phyloP scores from a whole-genome alignment of 2,329 filamentous ascomycete genomes.

The Cordyceps farinosa region DNA sequence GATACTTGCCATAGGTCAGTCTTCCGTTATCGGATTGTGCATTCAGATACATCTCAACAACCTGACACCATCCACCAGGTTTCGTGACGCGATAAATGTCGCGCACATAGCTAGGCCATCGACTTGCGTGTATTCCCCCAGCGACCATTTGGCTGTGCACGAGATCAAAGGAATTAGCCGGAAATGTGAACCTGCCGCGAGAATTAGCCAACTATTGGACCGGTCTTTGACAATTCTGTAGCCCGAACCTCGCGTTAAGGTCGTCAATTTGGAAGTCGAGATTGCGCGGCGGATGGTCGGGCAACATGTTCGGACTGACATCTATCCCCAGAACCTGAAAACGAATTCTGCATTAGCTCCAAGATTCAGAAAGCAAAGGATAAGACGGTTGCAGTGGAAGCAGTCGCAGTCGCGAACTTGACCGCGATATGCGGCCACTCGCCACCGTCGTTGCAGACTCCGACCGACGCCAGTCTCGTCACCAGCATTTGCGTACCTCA shows the following conservation, averaged over 20 bases:
- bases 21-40: slow-evolving; percentile 82
- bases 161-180: slow-evolving; percentile 71
- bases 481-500: slow-evolving; percentile 47
- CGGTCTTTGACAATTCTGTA: not conserved
- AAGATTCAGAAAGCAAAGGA: not conserved
- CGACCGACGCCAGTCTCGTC: not conserved
- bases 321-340: slow-evolving; percentile 68
- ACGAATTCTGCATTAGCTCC: not conserved
- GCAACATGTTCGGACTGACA: slow-evolving; percentile 66
- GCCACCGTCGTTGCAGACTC: not conserved
- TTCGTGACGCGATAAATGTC: slow-evolving; percentile 72
- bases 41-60: slow-evolving; percentile 83
- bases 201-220: not conserved
- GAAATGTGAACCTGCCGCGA: slow-evolving; percentile 58
- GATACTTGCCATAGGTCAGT: slow-evolving; percentile 56
- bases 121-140: slow-evolving; percentile 65
- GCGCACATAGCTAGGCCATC: slow-evolving; percentile 72
- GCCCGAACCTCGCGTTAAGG: slow-evolving; percentile 58
- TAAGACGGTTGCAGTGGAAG: not conserved
- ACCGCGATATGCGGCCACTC: too few species aligned
- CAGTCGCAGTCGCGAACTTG: not conserved
- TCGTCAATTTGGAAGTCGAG: slow-evolving; percentile 70
- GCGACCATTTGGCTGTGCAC: slow-evolving; percentile 74
- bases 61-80: slow-evolving; percentile 79
- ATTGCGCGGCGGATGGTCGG: slow-evolving; percentile 61